These are phyloP conservation scores for Silene latifolia DNA, from an alignment of 148 eudicot species.

Conservation along the genomic window DNA sequence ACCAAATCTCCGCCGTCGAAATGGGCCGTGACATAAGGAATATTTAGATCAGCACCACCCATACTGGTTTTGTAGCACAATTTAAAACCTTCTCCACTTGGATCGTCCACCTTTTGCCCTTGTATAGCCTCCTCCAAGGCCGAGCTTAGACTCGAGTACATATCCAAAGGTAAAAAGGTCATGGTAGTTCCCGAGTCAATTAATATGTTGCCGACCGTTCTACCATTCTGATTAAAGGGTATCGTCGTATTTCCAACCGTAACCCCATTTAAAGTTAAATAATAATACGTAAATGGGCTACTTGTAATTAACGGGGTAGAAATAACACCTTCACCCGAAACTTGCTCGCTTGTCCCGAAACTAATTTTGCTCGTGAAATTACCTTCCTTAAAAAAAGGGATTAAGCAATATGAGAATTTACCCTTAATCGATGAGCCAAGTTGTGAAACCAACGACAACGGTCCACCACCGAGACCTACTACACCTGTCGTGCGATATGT, in stretches of 20 bases:
- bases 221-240: not conserved
- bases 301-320: constrained; percentile 44
- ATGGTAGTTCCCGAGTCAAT: constrained; percentile 81
- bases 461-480: constrained; percentile 37
- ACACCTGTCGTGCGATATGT: constrained; percentile 13
- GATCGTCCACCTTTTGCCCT: constrained; percentile 16
- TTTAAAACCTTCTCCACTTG: constrained; percentile 8
- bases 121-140: constrained; percentile 18
- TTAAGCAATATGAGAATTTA: constrained; percentile 40
- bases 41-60: constrained; percentile 22
- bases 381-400: constrained; percentile 3
- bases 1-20: constrained; percentile 48
- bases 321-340: constrained; percentile 33
- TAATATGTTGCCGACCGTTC: constrained; percentile 48
- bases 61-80: constrained; percentile 32
- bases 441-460: constrained; percentile 29
- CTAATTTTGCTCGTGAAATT: constrained; percentile 40
- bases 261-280: constrained; percentile 40
- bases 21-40: constrained; percentile 5
- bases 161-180: constrained; percentile 33
- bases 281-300: constrained; percentile 33
- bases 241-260: constrained; percentile 22
- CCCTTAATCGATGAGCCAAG: constrained; percentile 16
- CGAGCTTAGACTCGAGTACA: constrained; percentile 11
- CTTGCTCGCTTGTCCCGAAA: constrained; percentile 42